Evolutionary conservation across 2,329 filamentous ascomycete species (phyloP).

Genomic region (Epichloe elymi): DNA sequence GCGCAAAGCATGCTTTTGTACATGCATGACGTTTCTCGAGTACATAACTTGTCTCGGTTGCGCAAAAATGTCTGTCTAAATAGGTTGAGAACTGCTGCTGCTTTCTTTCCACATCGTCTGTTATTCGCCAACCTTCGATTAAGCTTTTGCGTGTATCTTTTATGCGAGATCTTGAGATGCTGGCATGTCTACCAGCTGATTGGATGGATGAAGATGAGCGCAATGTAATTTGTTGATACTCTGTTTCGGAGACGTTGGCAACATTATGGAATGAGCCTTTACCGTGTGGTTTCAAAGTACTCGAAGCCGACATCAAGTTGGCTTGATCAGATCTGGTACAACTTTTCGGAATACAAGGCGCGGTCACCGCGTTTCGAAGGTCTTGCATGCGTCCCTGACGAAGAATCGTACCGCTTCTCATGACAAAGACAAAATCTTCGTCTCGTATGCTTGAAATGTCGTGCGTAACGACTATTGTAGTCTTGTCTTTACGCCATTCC

Average conservation of each 20-base stretch:
- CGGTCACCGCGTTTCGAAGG: not conserved
- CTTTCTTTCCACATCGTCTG: not conserved
- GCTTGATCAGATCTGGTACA: not conserved
- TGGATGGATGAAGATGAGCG: not conserved
- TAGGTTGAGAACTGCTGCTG: constrained; percentile 4
- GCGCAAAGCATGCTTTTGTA: not conserved
- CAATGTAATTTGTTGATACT: not conserved
- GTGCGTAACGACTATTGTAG: constrained; percentile 88
- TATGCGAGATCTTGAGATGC: constrained; percentile 21
- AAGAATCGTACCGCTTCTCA: constrained; percentile 56
- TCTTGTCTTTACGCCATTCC: constrained; percentile 65
- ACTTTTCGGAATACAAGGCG: not conserved
- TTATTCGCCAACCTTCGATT: constrained; percentile 25
- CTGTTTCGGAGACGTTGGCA: not conserved
- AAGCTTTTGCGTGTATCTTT: constrained; percentile 37
- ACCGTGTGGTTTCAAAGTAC: no score
- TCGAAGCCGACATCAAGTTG: not conserved
- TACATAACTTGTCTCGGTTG: not conserved
- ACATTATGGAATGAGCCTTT: no score
- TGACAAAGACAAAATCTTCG: constrained; percentile 66
- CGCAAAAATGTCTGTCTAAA: constrained; percentile 1
- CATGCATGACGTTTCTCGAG: not conserved
- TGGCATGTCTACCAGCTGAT: not conserved
- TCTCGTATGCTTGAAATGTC: constrained; percentile 64
- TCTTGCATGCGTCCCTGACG: constrained; percentile 41